Percentiles rank a stretch among this genome's conserved stretches.
Evolutionary conservation across 495 filamentous ascomycete species (phyloP).

Genomic region (Podospora tetraspora): DNA sequence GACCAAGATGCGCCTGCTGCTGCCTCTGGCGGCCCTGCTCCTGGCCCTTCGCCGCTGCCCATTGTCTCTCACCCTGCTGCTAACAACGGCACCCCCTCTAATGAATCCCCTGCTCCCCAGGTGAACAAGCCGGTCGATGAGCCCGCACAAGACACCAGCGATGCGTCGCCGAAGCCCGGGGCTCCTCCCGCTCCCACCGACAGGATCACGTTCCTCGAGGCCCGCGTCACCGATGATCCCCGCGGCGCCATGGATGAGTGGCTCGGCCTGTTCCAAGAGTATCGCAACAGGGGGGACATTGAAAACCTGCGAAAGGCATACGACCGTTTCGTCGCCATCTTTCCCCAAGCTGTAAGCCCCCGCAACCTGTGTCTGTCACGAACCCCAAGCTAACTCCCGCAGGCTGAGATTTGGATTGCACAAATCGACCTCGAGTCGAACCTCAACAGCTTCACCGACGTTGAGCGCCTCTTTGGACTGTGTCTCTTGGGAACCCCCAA

Average conservation of each 20-base stretch:
- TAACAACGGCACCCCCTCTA: conserved; percentile 16
- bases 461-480: conserved; percentile 76
- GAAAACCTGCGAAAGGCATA: conserved; percentile 76
- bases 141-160: conserved; percentile 10
- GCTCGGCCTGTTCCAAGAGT: conserved; percentile 78
- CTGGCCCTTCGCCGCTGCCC: conserved; percentile 13
- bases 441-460: conserved; percentile 64
- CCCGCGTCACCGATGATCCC: conserved; percentile 84
- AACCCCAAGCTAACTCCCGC: conserved; percentile 24
- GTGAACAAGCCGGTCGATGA: conserved; percentile 18
- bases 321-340: conserved; percentile 78
- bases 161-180: conserved; percentile 1
- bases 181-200: conserved; percentile 45
- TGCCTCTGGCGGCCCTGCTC: conserved; percentile 18
- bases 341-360: conserved; percentile 79
- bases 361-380: background rate
- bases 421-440: conserved; percentile 86
- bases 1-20: conserved; percentile 32
- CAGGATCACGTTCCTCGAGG: conserved; percentile 77
- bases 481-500: conserved; percentile 69
- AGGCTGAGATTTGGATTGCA: conserved; percentile 86
- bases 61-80: conserved; percentile 19
- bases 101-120: conserved; percentile 22
- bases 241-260: conserved; percentile 87
- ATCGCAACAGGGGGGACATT: conserved; percentile 72